Evolutionary conservation across 2,329 filamentous ascomycete genomes (phyloP).

Genomic region (Triangularia setosa): DNA sequence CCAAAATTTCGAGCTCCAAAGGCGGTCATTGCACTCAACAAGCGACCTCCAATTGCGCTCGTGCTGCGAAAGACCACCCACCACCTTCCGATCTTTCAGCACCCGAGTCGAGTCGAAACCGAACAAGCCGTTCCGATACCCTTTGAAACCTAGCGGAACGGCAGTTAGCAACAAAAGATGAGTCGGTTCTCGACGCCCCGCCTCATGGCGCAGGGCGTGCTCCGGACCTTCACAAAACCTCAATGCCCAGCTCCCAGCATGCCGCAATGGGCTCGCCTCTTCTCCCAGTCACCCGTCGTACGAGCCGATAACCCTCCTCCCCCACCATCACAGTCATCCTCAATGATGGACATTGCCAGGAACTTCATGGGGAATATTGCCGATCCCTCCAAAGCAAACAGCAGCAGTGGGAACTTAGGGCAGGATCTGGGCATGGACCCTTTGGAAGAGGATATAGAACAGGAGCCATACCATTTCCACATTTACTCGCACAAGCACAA

Average conservation of each 20-base stretch:
- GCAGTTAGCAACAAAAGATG: constrained; percentile 21
- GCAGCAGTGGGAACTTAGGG: not conserved
- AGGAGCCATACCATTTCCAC: constrained; percentile 77
- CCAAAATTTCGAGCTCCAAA: not conserved
- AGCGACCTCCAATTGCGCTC: not conserved
- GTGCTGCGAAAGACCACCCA: not conserved
- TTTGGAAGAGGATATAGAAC: constrained; percentile 39
- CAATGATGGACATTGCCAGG: constrained; percentile 5
- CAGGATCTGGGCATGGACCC: not conserved
- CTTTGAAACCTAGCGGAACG: not conserved
- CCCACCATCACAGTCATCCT: not conserved
- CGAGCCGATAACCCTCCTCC: constrained; percentile 1
- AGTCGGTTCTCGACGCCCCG: constrained; percentile 24
- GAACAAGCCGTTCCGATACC: not conserved
- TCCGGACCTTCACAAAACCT: constrained; percentile 18
- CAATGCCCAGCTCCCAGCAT: constrained; percentile 7
- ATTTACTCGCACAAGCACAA: constrained; percentile 89
- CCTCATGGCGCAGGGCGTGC: constrained; percentile 24
- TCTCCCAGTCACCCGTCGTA: constrained; percentile 23
- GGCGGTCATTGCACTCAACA: not conserved
- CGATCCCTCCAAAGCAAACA: not conserved
- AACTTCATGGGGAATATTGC: constrained; percentile 8
- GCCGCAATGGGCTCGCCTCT: constrained; percentile 25
- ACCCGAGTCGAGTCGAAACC: not conserved
- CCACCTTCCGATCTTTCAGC: not conserved